These are phyloP conservation scores for Cornus controversa DNA, from an alignment of 148 eudicot species.

Conservation along the genomic window DNA sequence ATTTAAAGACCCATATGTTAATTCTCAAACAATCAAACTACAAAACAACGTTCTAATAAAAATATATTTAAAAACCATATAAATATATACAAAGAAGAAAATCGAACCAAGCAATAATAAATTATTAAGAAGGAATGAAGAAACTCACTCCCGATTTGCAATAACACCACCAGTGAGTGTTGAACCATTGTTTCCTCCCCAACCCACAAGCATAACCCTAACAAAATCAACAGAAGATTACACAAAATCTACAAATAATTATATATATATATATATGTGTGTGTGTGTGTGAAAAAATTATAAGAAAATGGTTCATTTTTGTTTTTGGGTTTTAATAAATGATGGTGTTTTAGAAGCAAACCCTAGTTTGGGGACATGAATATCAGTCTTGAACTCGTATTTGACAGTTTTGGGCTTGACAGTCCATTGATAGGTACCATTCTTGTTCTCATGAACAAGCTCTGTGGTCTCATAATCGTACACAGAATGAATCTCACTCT, in stretches of 20 bases:
- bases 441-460: constrained; percentile 79
- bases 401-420: constrained; percentile 87
- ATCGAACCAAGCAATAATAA: not conserved
- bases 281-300: no score
- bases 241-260: not conserved
- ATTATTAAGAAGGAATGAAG: not conserved
- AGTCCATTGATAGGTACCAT: constrained; percentile 83
- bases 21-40: not conserved
- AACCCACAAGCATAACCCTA: constrained; percentile 97
- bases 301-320: not conserved
- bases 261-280: not conserved
- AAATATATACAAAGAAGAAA: no score
- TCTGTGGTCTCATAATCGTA: constrained; percentile 86
- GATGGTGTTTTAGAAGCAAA: constrained; percentile 8
- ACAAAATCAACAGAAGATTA: not conserved
- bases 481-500: constrained; percentile 74
- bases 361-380: constrained; percentile 91
- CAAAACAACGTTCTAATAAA: no score
- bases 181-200: constrained; percentile 98
- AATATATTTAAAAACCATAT: no score
- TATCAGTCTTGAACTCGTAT: constrained; percentile 82
- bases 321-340: not conserved
- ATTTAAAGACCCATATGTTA: not conserved
- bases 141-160: constrained; percentile 85
- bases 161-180: constrained; percentile 94